phyloP scores from a whole-genome alignment of 2,329 filamentous ascomycete genomes.

The Cryphonectria nitschkei region DNA sequence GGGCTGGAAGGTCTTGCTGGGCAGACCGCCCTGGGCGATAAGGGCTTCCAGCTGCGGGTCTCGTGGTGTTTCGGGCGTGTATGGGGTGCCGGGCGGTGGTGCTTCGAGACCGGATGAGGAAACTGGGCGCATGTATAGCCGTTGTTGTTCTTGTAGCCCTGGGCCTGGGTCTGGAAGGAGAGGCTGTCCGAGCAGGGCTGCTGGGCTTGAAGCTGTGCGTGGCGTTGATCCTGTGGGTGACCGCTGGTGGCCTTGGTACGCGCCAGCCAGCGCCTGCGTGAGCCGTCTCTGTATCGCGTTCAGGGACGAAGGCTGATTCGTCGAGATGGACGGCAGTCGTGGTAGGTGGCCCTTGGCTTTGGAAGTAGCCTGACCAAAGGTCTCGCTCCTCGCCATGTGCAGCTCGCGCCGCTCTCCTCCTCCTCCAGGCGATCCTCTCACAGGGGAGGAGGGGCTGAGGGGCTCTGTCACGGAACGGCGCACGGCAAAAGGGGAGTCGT shows the following conservation, averaged over 20 bases:
- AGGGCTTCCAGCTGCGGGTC: constrained; percentile 18
- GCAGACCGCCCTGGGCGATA: constrained; percentile 16
- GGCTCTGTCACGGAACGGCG: constrained; percentile 9
- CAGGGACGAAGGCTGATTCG: constrained; percentile 17
- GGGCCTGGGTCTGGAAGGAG: neutral
- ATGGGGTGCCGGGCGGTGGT: neutral
- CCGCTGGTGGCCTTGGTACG: neutral
- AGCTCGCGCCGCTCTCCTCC: neutral
- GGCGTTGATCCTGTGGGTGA: constrained; percentile 6
- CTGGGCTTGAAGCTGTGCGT: neutral
- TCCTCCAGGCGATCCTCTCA: neutral
- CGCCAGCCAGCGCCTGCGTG: constrained; percentile 9
- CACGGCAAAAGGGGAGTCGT: neutral
- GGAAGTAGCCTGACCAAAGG: constrained; percentile 8
- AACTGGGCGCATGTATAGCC: neutral
- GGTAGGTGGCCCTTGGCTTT: constrained; percentile 6
- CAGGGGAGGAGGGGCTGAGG: neutral
- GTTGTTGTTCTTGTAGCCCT: neutral
- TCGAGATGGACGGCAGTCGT: constrained; percentile 20
- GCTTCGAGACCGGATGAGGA: constrained; percentile 17
- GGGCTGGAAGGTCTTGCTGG: constrained; percentile 25
- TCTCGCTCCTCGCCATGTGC: constrained; percentile 11
- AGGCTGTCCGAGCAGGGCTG: neutral
- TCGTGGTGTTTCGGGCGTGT: constrained; percentile 23
- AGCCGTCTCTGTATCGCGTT: constrained; percentile 16